These are phyloP conservation scores for Postia placenta DNA, from an alignment of 768 basidiomycete species.

Conservation along the genomic window DNA sequence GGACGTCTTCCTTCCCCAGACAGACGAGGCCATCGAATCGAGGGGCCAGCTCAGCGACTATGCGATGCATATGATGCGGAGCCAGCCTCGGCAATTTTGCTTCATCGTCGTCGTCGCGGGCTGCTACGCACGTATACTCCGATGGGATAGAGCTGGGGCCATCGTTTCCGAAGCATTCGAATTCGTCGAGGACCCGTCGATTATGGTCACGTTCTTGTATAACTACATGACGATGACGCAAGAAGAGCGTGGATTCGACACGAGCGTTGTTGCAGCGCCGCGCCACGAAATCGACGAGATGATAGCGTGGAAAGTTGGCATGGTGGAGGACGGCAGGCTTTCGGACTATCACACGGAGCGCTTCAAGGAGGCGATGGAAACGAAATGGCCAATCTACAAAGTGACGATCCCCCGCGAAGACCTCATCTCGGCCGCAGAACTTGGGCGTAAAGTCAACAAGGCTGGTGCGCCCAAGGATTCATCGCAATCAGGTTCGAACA, in stretches of 20 bases:
- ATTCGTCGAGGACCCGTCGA: too few relatives aligned
- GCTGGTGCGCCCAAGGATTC: too few relatives aligned
- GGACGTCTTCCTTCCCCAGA: slow-evolving; percentile 18
- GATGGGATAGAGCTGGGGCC: slow-evolving; percentile 25
- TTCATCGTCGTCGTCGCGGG: too few relatives aligned
- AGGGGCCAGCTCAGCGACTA: slow-evolving; percentile 3
- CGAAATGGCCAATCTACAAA: neutral
- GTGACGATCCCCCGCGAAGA: neutral
- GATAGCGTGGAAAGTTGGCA: neutral
- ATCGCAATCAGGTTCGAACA: neutral
- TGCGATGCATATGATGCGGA: neutral
- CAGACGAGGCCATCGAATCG: slow-evolving; percentile 18
- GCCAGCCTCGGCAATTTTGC: neutral
- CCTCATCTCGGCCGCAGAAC: neutral
- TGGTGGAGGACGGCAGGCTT: too few relatives aligned
- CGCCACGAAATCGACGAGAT: neutral
- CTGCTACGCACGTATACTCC: too few relatives aligned
- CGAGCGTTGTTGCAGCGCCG: neutral
- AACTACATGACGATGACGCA: too few relatives aligned
- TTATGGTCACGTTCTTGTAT: too few relatives aligned
- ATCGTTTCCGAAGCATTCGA: slow-evolving; percentile 26
- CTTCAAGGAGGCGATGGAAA: neutral
- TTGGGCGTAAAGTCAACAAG: neutral
- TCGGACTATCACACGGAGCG: neutral
- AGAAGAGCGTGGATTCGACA: slow-evolving; percentile 2